Evolutionary conservation across 345 rosid genomes (phyloP).

Genomic region (Atalantia buxifolia): DNA sequence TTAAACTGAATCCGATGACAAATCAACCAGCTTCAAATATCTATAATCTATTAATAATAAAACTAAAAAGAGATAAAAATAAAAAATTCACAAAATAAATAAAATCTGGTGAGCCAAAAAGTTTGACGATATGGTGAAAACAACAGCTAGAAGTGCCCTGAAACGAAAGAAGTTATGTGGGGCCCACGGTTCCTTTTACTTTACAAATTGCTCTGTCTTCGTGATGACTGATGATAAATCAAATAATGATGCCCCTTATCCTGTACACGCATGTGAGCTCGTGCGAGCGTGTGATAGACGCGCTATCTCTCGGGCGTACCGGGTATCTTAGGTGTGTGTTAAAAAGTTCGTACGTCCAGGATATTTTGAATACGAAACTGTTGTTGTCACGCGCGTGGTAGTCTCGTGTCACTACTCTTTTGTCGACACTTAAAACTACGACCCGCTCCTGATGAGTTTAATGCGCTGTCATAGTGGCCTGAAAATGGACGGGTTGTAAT

Average conservation of each 20-base stretch:
- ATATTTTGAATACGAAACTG: too few relatives aligned
- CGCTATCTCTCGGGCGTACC: neutral
- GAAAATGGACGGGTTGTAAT: too few relatives aligned
- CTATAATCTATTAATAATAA: neutral
- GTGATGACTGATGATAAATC: neutral
- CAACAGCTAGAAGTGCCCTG: neutral
- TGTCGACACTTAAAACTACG: too few relatives aligned
- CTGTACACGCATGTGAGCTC: neutral
- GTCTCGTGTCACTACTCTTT: neutral
- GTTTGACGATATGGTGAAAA: slow-evolving; percentile 11
- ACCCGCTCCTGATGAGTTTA: too few relatives aligned
- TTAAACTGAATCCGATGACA: slow-evolving; percentile 19
- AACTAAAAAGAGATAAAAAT: neutral
- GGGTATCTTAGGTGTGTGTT: too few relatives aligned
- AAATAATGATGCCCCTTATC: too few relatives aligned
- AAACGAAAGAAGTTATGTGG: neutral
- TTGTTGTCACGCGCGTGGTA: neutral
- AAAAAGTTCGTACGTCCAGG: too few relatives aligned
- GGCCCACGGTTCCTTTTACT: neutral
- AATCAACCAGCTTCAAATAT: slow-evolving; percentile 2
- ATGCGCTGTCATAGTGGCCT: too few relatives aligned
- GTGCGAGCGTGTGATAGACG: neutral
- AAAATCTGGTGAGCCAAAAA: neutral
- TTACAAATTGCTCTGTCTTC: neutral
- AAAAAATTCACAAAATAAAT: neutral